Evolutionary conservation across 345 rosid species (phyloP), one percentile per base, ranked within the genome.

Genomic region (Theobroma cacao): DNA sequence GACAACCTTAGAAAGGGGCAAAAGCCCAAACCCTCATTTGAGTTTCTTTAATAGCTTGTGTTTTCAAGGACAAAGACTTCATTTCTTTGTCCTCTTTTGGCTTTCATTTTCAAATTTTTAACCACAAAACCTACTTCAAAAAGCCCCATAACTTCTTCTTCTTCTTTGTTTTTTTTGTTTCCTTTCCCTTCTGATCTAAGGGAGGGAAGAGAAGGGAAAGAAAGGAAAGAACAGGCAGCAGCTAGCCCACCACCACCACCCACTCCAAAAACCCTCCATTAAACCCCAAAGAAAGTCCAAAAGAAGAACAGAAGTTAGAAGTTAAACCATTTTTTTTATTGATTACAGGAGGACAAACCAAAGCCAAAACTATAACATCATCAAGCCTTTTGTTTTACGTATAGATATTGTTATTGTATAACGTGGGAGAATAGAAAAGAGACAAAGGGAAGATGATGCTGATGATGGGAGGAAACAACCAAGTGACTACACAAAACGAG

Each of bases 401-500:
- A 30, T 67, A 67, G 53, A 43, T 33, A 40, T 40, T 38, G 22
- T 62, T 31, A 15, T 65, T 67, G 17, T 28, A 47, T 17, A 70
- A 70, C 5, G 60, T 30, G 41, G 28, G 50, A 50, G 26, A 38
- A 38, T 38, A 66, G 1, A 40, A 26, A 65, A 38, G 48, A 38
- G 47, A 40, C 31, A 66, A 67, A 5, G 20, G 45, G 20, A 22
- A 22, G 72, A 67, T 11, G 52, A 50, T 48, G 60, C n/a, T 55
- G 53, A 48, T 48, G 40, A 30, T 17, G 1, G 41, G 60, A 30
- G 59, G 59, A 48, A 70, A 48, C 41, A 70, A 70, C 28, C 75
- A 72, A 13, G 41, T 52, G 11, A 2, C 26, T 18, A 20, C 61
- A 75, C 69, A 59, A 60, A 60, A 75, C 41, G 77, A 86, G 8